phyloP scores from a whole-genome alignment of 2,329 filamentous ascomycete species.

The Drechslera avenae region DNA sequence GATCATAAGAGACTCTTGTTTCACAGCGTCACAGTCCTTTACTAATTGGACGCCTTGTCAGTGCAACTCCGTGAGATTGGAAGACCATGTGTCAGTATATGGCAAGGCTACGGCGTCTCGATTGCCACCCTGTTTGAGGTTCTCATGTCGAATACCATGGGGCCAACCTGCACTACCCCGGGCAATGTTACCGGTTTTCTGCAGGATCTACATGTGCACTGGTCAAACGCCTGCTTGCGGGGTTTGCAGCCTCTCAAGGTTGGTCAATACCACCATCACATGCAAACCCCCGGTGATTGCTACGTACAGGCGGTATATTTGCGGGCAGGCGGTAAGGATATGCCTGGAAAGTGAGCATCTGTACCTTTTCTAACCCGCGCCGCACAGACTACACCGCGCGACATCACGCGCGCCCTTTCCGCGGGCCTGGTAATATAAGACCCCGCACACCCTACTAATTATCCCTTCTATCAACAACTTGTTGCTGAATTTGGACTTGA shows the following conservation, averaged over 20 bases:
- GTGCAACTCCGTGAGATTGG: conserved; percentile 11
- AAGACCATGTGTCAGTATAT: conserved; percentile 13
- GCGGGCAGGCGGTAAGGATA: conserved; percentile 2
- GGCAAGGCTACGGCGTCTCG: conserved; percentile 7
- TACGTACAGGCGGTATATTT: conserved; percentile 5
- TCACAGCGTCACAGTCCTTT: conserved; percentile 2
- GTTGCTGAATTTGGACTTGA: too few relatives aligned
- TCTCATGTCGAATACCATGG: conserved; percentile 19
- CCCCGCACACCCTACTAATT: neutral
- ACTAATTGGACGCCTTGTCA: neutral
- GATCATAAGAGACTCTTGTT: neutral
- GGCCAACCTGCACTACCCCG: conserved; percentile 28
- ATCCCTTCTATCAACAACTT: too few relatives aligned
- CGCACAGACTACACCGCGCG: conserved; percentile 17
- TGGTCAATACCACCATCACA: conserved; percentile 18
- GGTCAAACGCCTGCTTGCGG: conserved; percentile 32
- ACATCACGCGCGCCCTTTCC: conserved; percentile 27
- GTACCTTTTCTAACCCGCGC: too few relatives aligned
- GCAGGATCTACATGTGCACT: conserved; percentile 13
- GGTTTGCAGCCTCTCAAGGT: conserved; percentile 27
- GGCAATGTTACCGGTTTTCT: conserved; percentile 19
- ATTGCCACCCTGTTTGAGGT: conserved; percentile 11
- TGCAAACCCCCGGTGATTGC: conserved; percentile 6
- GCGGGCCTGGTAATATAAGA: conserved; percentile 17
- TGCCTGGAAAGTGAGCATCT: conserved; percentile 18